Base-by-base conservation (phyloP, 2,329 filamentous ascomycete genomes). In the Dactylonectria estremocensis region DNA sequence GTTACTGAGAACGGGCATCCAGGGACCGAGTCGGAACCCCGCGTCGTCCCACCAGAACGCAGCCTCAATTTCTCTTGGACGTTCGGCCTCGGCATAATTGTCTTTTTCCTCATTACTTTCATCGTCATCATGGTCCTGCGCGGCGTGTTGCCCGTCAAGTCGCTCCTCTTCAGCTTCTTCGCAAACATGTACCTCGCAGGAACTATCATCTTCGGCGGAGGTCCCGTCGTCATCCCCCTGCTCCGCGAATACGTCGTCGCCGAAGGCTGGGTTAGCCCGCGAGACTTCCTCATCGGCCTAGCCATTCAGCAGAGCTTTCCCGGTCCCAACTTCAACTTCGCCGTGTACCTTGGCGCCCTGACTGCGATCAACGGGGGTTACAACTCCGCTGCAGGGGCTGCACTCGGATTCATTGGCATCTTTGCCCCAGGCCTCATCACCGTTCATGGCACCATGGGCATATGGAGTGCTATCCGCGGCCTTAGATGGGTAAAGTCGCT, bases 161-260 rank as follows among this genome's bases (percentile, higher is more conserved):
- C 88, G 0, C 79, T 89, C 0, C 78, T 86, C 0, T 89, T 89
- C 71, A 83, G 86, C 54, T 84, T 94, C 24, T 94, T 94, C 72
- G 84, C 90, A 5, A 94, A 93, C 77, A 87, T 94, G 80, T 93
- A 91, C 74, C 88, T 94, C 0, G 92, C 92, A 0, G 92, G 92
- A 0, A 94, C 92, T 1, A 87, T 91, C 65, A 91, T 90, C 70
- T 89, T 91, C 57, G 90, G 90, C 3, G 89, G 90, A 2, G 90
- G 90, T 0, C 90, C 90, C 0, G 89, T 91, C 1, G 90, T 92
- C 0, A 91, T 92, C 50, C 89, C 90, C 0, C 83, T 92, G 0
- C 81, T 92, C 1, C 83, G 89, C 18, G 86, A 90, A 67, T 89
- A 88, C 71, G 83, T 93, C 40, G 92, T 93, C 0, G 84, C 86